Evolutionary conservation across 148 eudicot species (phyloP).

Genomic region (Heliamphora exappendiculata): DNA sequence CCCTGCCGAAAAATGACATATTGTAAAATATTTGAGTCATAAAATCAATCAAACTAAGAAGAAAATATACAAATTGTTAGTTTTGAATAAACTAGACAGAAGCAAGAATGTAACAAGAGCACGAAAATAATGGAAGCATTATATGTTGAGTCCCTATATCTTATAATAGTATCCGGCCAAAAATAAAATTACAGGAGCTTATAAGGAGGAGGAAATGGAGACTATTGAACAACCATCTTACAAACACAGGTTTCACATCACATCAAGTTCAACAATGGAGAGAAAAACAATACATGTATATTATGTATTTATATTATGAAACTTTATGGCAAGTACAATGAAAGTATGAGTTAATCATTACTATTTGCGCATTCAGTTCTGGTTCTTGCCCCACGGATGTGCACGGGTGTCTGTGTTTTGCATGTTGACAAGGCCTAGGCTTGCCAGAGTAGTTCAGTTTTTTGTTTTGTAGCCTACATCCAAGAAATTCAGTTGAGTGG

Average conservation of each 20-base stretch:
- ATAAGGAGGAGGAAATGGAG: neutral
- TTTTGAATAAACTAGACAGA: neutral
- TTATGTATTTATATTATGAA: too few species aligned
- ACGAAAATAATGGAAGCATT: neutral
- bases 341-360: too few species aligned
- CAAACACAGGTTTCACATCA: constrained; percentile 1
- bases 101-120: neutral
- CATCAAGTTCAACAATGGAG: neutral
- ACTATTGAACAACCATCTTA: neutral
- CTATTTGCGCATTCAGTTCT: neutral
- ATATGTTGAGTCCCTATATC: neutral
- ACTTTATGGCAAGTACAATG: too few species aligned
- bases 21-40: neutral
- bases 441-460: neutral
- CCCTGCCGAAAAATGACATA: constrained; percentile 41
- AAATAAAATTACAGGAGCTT: neutral
- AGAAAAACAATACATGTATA: too few species aligned
- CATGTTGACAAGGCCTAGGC: neutral
- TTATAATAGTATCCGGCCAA: neutral
- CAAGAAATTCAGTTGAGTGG: neutral
- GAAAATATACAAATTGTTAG: neutral
- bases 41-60: neutral
- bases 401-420: neutral
- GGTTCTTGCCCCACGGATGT: too few species aligned
- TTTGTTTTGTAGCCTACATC: constrained; percentile 10